Evolutionary conservation across 192 early-diverging fungal species (phyloP).

Genomic region (Backusella macrospora): DNA sequence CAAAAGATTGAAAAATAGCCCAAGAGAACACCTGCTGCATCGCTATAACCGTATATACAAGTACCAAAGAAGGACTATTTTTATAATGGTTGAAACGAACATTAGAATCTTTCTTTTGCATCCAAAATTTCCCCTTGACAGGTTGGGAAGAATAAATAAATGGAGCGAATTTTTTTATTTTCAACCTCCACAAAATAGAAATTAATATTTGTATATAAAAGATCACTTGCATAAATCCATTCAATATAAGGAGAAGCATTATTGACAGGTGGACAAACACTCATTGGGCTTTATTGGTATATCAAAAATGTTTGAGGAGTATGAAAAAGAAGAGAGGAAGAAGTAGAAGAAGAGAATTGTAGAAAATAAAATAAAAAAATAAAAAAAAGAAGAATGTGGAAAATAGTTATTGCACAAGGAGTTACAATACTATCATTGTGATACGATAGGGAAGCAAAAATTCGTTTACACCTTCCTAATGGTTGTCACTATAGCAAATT

Average conservation of each 20-base stretch:
- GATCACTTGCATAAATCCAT: slow-evolving; percentile 25
- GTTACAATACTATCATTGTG: slow-evolving; percentile 6
- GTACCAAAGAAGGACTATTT: slow-evolving; percentile 44
- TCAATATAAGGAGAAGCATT: slow-evolving; percentile 7
- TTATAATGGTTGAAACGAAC: background rate
- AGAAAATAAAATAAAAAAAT: background rate
- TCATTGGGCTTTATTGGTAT: background rate
- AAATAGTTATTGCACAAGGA: background rate
- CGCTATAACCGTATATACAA: slow-evolving; percentile 48
- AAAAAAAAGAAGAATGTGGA: background rate
- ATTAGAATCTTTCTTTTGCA: background rate
- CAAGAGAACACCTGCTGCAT: slow-evolving; percentile 45
- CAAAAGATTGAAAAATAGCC: slow-evolving; percentile 62
- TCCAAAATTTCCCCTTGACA: background rate
- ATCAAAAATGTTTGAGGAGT: background rate
- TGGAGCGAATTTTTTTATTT: slow-evolving; percentile 11
- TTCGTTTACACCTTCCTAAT: slow-evolving; percentile 8
- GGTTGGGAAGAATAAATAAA: background rate
- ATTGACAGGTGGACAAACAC: background rate
- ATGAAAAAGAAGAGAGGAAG: background rate
- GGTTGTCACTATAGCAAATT: slow-evolving; percentile 11
- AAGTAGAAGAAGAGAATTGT: background rate
- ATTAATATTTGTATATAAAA: background rate
- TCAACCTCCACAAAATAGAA: slow-evolving; percentile 13
- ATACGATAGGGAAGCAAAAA: slow-evolving; percentile 6